A percentile compares a stretch with the other conserved stretches of the same genome.
Evolutionary conservation across 2,329 filamentous ascomycete species (phyloP).

Genomic region (Berkeleyomyces rouxiae): DNA sequence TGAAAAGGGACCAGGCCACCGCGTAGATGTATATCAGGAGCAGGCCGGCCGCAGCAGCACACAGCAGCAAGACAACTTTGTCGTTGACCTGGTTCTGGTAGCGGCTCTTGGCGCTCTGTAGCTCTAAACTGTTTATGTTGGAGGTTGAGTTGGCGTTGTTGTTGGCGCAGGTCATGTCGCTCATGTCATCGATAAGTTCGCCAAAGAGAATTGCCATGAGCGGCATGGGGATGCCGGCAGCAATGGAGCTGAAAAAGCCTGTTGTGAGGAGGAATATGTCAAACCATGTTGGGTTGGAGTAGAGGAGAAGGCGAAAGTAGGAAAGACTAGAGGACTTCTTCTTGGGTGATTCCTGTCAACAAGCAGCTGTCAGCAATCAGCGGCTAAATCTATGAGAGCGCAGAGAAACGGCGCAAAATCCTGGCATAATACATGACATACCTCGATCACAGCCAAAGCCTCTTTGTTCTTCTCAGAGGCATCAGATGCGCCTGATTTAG

Average conservation of each 20-base stretch:
- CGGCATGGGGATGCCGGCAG: conserved; percentile 45
- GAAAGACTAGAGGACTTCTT: conserved; percentile 21
- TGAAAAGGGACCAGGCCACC: conserved; percentile 46
- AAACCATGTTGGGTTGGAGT: conserved; percentile 27
- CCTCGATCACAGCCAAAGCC: not conserved
- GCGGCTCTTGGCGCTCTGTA: conserved; percentile 17
- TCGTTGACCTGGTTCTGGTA: conserved; percentile 30
- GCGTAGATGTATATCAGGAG: conserved; percentile 47
- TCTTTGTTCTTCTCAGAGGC: not conserved
- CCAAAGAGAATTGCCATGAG: conserved; percentile 49
- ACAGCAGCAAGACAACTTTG: conserved; percentile 45
- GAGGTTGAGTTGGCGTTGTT: conserved; percentile 14
- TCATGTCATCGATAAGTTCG: conserved; percentile 44
- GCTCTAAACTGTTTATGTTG: not conserved
- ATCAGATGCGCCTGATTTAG: not conserved
- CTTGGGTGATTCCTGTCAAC: not conserved
- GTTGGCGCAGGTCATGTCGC: conserved; percentile 34
- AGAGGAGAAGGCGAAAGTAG: conserved; percentile 28
- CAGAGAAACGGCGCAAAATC: no score
- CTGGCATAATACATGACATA: not conserved
- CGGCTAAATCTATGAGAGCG: not conserved
- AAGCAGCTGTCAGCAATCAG: not conserved
- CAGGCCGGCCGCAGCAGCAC: conserved; percentile 47
- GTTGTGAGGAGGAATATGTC: conserved; percentile 27
- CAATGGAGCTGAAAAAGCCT: conserved; percentile 31